These are phyloP conservation scores for Naganishia onofrii DNA, from an alignment of 768 basidiomycete species.

Conservation along the genomic window DNA sequence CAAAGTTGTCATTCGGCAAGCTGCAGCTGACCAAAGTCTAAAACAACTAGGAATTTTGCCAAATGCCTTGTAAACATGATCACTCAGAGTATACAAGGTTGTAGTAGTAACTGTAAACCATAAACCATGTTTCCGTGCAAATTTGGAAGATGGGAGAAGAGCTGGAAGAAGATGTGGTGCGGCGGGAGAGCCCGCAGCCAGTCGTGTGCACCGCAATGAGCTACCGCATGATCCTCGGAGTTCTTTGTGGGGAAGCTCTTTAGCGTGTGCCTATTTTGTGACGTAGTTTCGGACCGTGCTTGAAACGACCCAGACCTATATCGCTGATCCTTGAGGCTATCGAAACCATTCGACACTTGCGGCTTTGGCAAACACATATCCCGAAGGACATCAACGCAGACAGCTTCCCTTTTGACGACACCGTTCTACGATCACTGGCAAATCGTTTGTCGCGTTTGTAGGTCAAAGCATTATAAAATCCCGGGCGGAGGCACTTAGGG, in stretches of 20 bases:
- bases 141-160: neutral
- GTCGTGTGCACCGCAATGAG: neutral
- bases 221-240: neutral
- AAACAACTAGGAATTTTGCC: neutral
- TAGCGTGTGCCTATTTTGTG: constrained; percentile 1
- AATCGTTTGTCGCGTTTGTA: too few species aligned
- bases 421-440: too few species aligned
- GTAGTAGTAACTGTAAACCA: neutral
- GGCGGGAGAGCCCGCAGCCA: neutral
- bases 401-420: too few species aligned
- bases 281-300: constrained; percentile 1
- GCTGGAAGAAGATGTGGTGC: neutral
- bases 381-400: too few species aligned
- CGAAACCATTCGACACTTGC: neutral
- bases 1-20: too few species aligned
- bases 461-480: too few species aligned
- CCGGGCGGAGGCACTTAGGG: too few species aligned
- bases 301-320: neutral
- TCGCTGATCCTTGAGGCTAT: neutral
- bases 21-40: too few species aligned
- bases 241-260: neutral
- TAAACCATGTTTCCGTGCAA: neutral
- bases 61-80: neutral
- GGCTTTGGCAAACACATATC: neutral
- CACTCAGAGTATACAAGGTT: neutral